Evolutionary conservation across 805 yeast species (phyloP).

Genomic region (Nakazawaea laoshanensis): DNA sequence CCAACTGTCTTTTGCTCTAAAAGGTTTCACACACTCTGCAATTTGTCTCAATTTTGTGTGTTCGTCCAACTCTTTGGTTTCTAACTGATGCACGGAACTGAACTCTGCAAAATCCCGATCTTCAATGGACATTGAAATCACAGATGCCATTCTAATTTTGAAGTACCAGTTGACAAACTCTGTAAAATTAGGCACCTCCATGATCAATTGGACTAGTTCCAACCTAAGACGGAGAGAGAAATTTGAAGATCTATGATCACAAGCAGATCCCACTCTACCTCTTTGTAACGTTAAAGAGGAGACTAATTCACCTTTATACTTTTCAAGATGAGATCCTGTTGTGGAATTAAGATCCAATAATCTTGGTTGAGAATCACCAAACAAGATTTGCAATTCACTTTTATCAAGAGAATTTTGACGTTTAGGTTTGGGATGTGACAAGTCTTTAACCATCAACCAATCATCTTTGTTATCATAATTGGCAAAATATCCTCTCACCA

Average conservation of each 20-base stretch:
- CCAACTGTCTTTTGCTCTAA: background rate
- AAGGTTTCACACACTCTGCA: background rate
- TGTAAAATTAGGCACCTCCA: conserved; percentile 6
- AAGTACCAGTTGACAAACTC: conserved; percentile 7
- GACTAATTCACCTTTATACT: background rate
- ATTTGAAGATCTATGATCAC: background rate
- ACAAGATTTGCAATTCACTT: too few species aligned
- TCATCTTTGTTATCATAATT: too few species aligned
- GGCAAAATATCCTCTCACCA: background rate
- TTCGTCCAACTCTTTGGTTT: too few species aligned
- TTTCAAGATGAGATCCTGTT: background rate
- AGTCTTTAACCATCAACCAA: too few species aligned
- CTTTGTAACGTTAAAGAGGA: conserved; percentile 7
- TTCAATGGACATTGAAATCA: conserved; percentile 2
- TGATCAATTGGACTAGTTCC: conserved; percentile 5
- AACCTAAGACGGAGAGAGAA: conserved; percentile 5
- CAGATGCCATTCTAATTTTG: background rate
- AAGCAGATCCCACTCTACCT: conserved; percentile 6
- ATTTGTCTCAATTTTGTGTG: too few species aligned
- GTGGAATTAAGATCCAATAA: too few species aligned
- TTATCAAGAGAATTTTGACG: too few species aligned
- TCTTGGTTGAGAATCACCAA: too few species aligned
- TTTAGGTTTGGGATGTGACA: too few species aligned
- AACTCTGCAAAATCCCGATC: background rate
- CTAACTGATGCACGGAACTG: too few species aligned